Evolutionary conservation across 2,329 filamentous ascomycete species (phyloP).

Genomic region (Zasmidium cellare): DNA sequence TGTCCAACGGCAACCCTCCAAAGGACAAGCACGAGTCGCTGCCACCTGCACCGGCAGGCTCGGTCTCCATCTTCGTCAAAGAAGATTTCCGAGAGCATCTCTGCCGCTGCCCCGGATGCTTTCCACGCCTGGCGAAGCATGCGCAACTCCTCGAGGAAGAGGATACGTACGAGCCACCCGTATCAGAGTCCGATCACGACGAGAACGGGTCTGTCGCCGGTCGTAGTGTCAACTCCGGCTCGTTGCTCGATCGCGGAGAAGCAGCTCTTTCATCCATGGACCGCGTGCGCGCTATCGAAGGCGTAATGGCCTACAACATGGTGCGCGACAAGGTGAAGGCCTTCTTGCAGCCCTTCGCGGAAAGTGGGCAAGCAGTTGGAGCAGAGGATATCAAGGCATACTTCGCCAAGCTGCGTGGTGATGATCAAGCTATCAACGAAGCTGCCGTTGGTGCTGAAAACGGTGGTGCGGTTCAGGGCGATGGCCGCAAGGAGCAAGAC

Average conservation of each 20-base stretch:
- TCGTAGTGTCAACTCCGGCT: constrained; percentile 68
- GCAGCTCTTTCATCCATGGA: constrained; percentile 89
- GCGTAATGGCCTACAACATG: constrained; percentile 97
- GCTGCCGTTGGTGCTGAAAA: constrained; percentile 30
- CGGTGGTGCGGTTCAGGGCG: constrained; percentile 24
- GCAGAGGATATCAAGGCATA: constrained; percentile 96
- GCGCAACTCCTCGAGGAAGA: constrained; percentile 90
- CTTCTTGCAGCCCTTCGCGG: constrained; percentile 91
- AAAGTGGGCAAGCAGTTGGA: constrained; percentile 82
- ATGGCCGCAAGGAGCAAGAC: constrained; percentile 40
- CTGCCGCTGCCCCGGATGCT: constrained; percentile 82
- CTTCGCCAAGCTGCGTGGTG: constrained; percentile 90
- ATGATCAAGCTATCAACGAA: constrained; percentile 58
- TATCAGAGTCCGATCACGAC: constrained; percentile 62
- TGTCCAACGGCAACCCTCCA: constrained; percentile 1
- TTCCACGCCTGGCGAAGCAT: constrained; percentile 67
- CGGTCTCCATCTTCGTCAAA: constrained; percentile 80
- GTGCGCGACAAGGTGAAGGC: constrained; percentile 94
- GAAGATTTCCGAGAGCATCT: constrained; percentile 76
- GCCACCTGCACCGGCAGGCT: constrained; percentile 54
- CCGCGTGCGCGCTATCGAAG: constrained; percentile 86
- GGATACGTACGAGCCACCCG: constrained; percentile 86
- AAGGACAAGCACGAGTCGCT: constrained; percentile 46
- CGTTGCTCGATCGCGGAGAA: constrained; percentile 86
- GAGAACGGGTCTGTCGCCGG: constrained; percentile 46